Base-by-base conservation (phyloP, 306 rosid species). In the Prunus mume region DNA sequence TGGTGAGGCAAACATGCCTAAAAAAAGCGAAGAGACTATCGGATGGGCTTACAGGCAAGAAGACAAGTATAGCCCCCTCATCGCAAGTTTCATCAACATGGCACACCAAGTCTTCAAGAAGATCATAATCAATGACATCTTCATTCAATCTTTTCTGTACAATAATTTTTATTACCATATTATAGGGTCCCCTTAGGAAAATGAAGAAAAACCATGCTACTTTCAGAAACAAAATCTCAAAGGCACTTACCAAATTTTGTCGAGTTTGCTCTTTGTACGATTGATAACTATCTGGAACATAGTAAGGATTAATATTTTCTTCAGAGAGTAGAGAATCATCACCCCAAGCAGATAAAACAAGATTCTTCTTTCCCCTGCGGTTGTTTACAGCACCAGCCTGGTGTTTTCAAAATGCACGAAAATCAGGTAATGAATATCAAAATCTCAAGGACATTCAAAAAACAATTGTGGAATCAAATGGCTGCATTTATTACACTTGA, bases 81-180 rank as follows among this genome's bases (percentile, higher is more conserved):
- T 66, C 80, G 10, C 89, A 90, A 76, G 87, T 86, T 84, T 90
- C 92, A 79, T 94, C 96, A 75, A 91, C 83, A 82, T 85, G 88
- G 77, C 96, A 86, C 75, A 94, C 85, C 72, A 94, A 84, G 86
- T 94, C 96, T 79, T 94, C 98, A 56, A 94, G 89, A 79, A 94
- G 93, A 86, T 94, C 96, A 57, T 91, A 94, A 81, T 94, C 98
- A 88, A 91, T 94, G 56, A 90, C 90, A 81, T 94, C 91, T 88
- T 94, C 98, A 54, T 90, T 90, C 74, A 91, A 80, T 87, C 86
- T 88, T 91, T 87, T 91, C 97, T 93, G 89, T 28, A 55, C 19
- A 25, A 76, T 32, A 68, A 61, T 65, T 43, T 28, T 50, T 78
- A 56, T n/a, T 69, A 80, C 71, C 74, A 79, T 77, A 76, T 78